Base-by-base conservation (phyloP, 2,329 filamentous ascomycete species). In the Ophiostoma angusticollis region DNA sequence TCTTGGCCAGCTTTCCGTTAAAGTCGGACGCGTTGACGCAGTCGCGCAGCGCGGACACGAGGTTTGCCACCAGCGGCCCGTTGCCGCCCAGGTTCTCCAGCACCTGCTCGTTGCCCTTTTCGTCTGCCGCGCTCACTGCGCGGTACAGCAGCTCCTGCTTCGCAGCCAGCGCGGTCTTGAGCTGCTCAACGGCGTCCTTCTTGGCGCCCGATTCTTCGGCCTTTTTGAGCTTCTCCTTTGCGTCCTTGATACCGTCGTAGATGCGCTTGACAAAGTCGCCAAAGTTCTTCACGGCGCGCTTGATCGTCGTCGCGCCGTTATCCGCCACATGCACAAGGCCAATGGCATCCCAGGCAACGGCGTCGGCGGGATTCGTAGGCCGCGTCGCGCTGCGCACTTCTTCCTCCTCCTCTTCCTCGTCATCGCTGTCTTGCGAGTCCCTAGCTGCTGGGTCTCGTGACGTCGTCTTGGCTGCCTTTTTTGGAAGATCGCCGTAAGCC, bases 61-160 rank as follows among this genome's bases (percentile, higher is more conserved):
- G 57, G 33, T 65, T 68, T 33, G 67, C 62, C 25, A 76, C 64
- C 38, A 77, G 57, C 48, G 72, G 75, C 35, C 67, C 63, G 49
- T 77, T 69, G 12, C 65, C 64, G 8, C 72, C 72, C 25, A 78
- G 58, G 39, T 75, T 74, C 47, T 72, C 67, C 28, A 78, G 54
- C 12, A 75, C 68, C 17, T 64, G 62, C 31, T 64, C 62, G 50
- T 75, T 70, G 11, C 71, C 72, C 54, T 66, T 65, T 18, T 65
- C 60, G 37, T 71, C 62, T 2, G 69, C 70, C 9, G 68, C 63
- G 45, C 75, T 65, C 33, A 76, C 58, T 2, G 69, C 67, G 37
- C 62, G 55, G 45, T 62, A 65, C 5, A 78, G 57, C 5, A 64
- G 58, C 28, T 69, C 61, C 42, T 67, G 64, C 47, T 66, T 67